Base-by-base conservation (phyloP, 257 asterid species). In the Marsdenia floribunda region DNA sequence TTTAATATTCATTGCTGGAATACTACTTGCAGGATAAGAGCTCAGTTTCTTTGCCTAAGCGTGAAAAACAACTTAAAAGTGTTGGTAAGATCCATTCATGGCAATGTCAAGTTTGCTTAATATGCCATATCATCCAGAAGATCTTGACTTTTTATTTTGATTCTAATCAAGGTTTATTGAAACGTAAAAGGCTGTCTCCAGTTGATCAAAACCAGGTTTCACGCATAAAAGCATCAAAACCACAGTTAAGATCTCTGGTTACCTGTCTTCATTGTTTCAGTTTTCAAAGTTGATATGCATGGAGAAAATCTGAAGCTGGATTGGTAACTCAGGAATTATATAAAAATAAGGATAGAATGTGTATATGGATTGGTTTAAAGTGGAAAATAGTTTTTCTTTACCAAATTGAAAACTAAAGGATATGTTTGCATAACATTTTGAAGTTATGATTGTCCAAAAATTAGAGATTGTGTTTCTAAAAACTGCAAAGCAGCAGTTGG, bases 101-200 rank as follows among this genome's bases (percentile, higher is more conserved):
- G 52, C 18, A 22, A 44, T 68, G 3, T 24, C 44, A 5, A 21
- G 52, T 38, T 49, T 40, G 46, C 24, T 70, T 53, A 40, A 26
- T 67, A 22, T 19, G 72, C 3, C 15, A 70, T 71, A 53, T 67
- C 1, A n/a, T 71, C 21, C 58, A 29, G 46, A 40, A 10, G 71
- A 2, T 71, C 64, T 68, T 60, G 59, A 71, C 60, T 78, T 76
- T 21, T 74, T 68, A 70, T 69, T 73, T 68, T 77, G 70, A 80
- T 77, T 80, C 71, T 82, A 73, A 70, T 78, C 58, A 81, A 91
- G 98, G 94, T 78, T 83, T 93, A 84, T 83, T 88, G 84, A 93
- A 89, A 86, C 98, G 97, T 69, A 89, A 86, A 87, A 92, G 89
- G 76, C 81, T 87, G 71, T 90, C 94, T 81, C 91, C 87, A 42